phyloP scores from a whole-genome alignment of 148 eudicot genomes.

The Oxyria digyna region DNA sequence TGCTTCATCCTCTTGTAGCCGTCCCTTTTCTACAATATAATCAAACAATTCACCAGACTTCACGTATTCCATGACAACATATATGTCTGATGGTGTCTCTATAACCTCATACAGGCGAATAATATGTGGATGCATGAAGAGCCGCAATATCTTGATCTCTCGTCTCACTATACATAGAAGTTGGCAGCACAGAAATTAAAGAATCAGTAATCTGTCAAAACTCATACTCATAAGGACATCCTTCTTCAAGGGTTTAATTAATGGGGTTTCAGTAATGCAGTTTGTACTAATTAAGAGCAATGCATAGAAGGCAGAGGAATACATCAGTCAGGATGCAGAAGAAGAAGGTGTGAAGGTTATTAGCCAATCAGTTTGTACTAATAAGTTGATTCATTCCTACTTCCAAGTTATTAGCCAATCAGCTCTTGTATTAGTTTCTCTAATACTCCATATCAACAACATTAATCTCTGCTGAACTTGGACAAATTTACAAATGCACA shows the following conservation, averaged over 20 bases:
- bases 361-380: too few relatives aligned
- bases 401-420: background rate
- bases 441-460: background rate
- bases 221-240: background rate
- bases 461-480: background rate
- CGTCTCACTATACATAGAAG: slow-evolving; percentile 50
- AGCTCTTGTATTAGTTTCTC: background rate
- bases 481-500: background rate
- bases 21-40: slow-evolving; percentile 92
- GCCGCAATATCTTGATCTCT: slow-evolving; percentile 84
- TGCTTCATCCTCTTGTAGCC: slow-evolving; percentile 89
- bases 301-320: background rate
- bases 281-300: background rate
- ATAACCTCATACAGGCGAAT: slow-evolving; percentile 93
- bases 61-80: slow-evolving; percentile 94
- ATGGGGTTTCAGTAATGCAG: background rate
- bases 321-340: background rate
- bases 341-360: background rate
- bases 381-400: background rate
- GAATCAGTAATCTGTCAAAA: background rate
- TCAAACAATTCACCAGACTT: slow-evolving; percentile 92
- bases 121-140: slow-evolving; percentile 98
- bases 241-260: background rate
- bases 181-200: background rate
- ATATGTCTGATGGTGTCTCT: slow-evolving; percentile 84